These are phyloP conservation scores for Syncephalastrum monosporum DNA, from an alignment of 371 early-diverging fungal species.

Conservation along the genomic window DNA sequence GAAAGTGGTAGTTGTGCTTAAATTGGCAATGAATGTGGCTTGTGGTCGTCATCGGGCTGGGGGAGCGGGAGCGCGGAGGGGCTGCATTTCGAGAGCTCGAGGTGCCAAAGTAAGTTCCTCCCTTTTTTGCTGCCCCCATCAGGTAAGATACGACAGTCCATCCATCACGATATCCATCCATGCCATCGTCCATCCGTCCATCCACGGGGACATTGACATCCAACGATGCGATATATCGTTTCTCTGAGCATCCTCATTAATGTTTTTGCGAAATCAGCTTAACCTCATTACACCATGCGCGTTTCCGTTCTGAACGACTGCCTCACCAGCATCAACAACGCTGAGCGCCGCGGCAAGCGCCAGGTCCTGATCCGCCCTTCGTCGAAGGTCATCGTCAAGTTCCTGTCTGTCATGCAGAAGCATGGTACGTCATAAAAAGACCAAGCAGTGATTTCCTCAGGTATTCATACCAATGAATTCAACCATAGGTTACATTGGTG, in stretches of 20 bases:
- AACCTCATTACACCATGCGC: constrained; percentile 32
- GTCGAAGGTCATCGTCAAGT: constrained; percentile 97
- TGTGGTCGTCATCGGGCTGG: no score
- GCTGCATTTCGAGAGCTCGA: no score
- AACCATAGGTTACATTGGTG: constrained; percentile 93
- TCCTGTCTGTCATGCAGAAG: constrained; percentile 99
- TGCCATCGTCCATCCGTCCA: constrained; percentile 11
- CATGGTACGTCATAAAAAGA: constrained; percentile 70
- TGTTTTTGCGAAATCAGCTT: no score
- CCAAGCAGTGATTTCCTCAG: constrained; percentile 3
- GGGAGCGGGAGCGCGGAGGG: no score
- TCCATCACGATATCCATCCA: constrained; percentile 23
- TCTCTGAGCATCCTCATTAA: no score
- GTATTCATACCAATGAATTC: constrained; percentile 3
- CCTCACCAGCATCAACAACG: constrained; percentile 99
- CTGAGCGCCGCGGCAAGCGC: constrained; percentile 97
- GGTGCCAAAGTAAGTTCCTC: constrained; percentile 1
- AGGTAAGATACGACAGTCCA: constrained; percentile 21
- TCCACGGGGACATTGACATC: not conserved
- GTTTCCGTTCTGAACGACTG: constrained; percentile 80
- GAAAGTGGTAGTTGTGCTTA: no score
- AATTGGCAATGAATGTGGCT: no score
- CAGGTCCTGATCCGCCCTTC: constrained; percentile 96
- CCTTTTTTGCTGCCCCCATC: constrained; percentile 4
- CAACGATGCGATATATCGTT: no score